Evolutionary conservation across 2,329 filamentous ascomycete species (phyloP).

Genomic region (Chaetomiaceae sp.): DNA sequence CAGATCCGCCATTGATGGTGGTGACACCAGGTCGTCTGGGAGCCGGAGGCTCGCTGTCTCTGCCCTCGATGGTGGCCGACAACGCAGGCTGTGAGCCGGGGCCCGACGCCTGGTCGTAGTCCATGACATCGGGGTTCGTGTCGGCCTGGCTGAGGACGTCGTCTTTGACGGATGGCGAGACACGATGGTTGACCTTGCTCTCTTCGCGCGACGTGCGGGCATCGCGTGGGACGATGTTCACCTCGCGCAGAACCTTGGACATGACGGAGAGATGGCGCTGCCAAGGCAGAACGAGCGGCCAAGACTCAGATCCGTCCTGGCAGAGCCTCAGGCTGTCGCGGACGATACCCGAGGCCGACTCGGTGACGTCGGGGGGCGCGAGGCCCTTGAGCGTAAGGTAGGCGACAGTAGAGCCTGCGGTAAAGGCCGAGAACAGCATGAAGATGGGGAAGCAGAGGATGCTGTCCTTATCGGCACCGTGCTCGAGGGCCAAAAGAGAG

Average conservation of each 20-base stretch:
- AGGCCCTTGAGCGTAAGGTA: conserved; percentile 59
- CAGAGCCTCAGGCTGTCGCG: conserved; percentile 55
- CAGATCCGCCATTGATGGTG: conserved; percentile 55
- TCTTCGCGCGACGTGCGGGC: conserved; percentile 33
- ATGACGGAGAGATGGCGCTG: conserved; percentile 56
- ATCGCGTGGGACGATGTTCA: conserved; percentile 37
- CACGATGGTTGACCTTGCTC: conserved; percentile 29
- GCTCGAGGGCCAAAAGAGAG: conserved; percentile 51
- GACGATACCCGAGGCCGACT: conserved; percentile 54
- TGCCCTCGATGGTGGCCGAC: conserved; percentile 39
- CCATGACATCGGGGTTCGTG: conserved; percentile 52
- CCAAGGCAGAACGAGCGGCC: conserved; percentile 57
- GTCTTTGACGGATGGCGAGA: conserved; percentile 46
- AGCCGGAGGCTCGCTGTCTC: conserved; percentile 49
- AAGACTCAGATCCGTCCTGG: conserved; percentile 54
- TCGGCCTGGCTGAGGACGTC: conserved; percentile 52
- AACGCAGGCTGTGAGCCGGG: conserved; percentile 31
- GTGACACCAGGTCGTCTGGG: conserved; percentile 50
- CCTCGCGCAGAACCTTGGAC: conserved; percentile 55
- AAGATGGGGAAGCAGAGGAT: conserved; percentile 59
- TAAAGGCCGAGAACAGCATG: conserved; percentile 60
- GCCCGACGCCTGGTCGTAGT: conserved; percentile 47
- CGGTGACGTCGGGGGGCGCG: conserved; percentile 50
- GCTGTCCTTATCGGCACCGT: conserved; percentile 52
- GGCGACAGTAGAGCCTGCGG: conserved; percentile 55